phyloP scores from a whole-genome alignment of 2,329 filamentous ascomycete species.

The Coleophoma eucalyptorum region DNA sequence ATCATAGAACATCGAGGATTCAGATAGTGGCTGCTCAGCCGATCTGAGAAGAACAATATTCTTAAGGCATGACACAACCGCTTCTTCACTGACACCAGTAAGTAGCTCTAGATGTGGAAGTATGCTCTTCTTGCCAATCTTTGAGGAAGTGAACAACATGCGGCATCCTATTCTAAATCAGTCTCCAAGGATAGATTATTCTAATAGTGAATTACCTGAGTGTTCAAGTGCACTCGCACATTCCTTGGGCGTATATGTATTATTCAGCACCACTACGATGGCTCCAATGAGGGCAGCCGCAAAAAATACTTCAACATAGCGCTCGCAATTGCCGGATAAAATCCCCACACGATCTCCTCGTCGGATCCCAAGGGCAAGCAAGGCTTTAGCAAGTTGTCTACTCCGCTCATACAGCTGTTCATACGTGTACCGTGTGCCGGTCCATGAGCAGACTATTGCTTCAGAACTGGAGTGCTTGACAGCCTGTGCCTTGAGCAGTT shows the following conservation, averaged over 20 bases:
- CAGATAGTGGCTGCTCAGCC: not conserved
- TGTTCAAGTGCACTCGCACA: conserved; percentile 68
- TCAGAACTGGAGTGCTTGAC: not conserved
- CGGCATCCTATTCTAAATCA: conserved; percentile 52
- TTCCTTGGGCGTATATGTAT: conserved; percentile 74
- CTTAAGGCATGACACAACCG: conserved; percentile 39
- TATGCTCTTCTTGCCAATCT: conserved; percentile 52
- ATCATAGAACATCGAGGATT: conserved; percentile 44
- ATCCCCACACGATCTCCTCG: conserved; percentile 16
- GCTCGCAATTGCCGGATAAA: conserved; percentile 15
- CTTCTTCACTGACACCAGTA: conserved; percentile 34
- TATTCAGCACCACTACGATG: conserved; percentile 75
- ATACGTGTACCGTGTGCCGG: not conserved
- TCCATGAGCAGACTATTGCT: not conserved
- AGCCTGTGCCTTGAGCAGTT: not conserved
- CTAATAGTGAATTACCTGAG: conserved; percentile 46
- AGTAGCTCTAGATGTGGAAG: conserved; percentile 57
- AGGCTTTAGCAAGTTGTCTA: not conserved
- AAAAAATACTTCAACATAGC: conserved; percentile 25
- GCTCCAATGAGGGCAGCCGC: conserved; percentile 45
- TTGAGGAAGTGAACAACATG: conserved; percentile 68
- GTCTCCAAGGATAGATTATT: not conserved
- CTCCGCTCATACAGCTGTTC: not conserved
- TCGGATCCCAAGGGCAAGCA: not conserved
- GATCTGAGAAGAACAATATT: not conserved